Evolutionary conservation across 2,329 filamentous ascomycete genomes (phyloP).

Genomic region (Colletotrichum cordylinicola): DNA sequence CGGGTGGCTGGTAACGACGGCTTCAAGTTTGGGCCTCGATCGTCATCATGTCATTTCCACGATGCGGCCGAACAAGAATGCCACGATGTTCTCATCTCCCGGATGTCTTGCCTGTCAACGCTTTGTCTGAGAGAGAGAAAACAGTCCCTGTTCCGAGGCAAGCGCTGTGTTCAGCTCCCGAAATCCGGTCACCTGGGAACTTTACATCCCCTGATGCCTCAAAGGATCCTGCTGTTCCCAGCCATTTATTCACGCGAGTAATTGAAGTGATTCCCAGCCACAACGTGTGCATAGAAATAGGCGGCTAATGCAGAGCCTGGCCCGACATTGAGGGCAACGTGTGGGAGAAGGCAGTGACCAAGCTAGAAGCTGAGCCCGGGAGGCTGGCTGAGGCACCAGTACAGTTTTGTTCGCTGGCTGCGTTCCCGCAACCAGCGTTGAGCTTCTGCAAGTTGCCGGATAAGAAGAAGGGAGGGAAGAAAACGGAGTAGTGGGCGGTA

Average conservation of each 20-base stretch:
- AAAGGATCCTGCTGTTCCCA: conserved; percentile 8
- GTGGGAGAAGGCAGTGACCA: neutral
- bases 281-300: neutral
- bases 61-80: neutral
- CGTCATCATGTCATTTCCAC: neutral
- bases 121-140: neutral
- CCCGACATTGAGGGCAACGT: neutral
- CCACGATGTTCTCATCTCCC: conserved; percentile 2
- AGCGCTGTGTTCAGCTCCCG: neutral
- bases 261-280: neutral
- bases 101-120: neutral
- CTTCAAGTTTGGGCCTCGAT: neutral
- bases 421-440: neutral
- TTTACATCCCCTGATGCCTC: neutral
- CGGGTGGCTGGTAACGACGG: conserved; percentile 8
- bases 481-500: neutral
- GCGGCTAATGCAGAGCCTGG: neutral
- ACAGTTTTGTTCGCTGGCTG: neutral
- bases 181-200: neutral
- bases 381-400: conserved; percentile 1
- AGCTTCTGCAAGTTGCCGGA: neutral
- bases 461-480: neutral
- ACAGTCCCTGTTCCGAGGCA: neutral
- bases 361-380: neutral
- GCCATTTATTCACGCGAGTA: neutral